phyloP scores from a whole-genome alignment of 192 early-diverging fungal species.

The Coemansia sp. region DNA sequence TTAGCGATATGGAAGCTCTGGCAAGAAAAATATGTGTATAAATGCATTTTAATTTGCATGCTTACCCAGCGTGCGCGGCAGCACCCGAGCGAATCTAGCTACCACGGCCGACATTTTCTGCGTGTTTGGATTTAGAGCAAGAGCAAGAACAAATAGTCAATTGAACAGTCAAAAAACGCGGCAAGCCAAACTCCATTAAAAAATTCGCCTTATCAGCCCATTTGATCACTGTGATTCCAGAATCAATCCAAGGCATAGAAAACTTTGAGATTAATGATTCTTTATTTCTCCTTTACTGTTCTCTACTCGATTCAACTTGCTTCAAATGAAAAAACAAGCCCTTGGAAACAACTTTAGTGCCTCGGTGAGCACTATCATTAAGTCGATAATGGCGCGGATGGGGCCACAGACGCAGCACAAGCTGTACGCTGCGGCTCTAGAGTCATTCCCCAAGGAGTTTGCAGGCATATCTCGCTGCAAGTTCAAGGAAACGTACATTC shows the following conservation, averaged over 20 bases:
- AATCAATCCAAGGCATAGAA: not conserved
- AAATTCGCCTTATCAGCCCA: not conserved
- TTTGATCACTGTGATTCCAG: not conserved
- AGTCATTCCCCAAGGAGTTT: slow-evolving; percentile 30
- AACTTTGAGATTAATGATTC: too few species aligned
- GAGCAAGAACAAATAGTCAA: not conserved
- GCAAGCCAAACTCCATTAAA: slow-evolving; percentile 3
- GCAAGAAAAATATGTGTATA: not conserved
- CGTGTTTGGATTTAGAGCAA: not conserved
- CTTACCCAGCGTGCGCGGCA: slow-evolving; percentile 8
- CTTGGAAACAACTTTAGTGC: slow-evolving; percentile 5
- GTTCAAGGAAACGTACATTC: slow-evolving; percentile 39
- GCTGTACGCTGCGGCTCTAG: slow-evolving; percentile 21
- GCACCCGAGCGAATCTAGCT: not conserved
- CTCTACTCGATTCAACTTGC: too few species aligned
- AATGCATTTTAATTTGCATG: not conserved
- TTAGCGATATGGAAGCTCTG: not conserved
- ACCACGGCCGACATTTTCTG: slow-evolving; percentile 2
- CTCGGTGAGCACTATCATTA: slow-evolving; percentile 37
- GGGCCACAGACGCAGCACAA: slow-evolving; percentile 41
- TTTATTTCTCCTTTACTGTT: too few species aligned
- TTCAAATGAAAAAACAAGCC: too few species aligned
- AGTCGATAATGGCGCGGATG: slow-evolving; percentile 29
- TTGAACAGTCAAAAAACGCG: not conserved
- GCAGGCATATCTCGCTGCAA: slow-evolving; percentile 19